Percentiles rank a stretch among this genome's conserved stretches.
These are phyloP conservation scores for Tylopilus felleus DNA, from an alignment of 768 basidiomycete species.

Conservation along the genomic window DNA sequence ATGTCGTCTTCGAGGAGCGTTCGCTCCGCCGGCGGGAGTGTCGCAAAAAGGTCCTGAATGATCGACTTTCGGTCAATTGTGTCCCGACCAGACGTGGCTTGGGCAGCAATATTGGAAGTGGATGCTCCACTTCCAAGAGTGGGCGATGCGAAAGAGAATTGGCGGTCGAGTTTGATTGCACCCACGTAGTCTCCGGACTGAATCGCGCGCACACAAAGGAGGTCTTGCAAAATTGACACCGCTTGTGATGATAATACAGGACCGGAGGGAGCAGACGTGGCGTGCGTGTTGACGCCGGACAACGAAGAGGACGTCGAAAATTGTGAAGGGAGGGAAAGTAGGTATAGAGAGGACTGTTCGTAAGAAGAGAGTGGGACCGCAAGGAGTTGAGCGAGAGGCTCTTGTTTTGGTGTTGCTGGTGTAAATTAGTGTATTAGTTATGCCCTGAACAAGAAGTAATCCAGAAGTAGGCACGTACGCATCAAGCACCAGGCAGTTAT, in stretches of 20 bases:
- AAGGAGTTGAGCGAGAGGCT: constrained; percentile 59
- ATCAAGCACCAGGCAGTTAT: constrained; percentile 66
- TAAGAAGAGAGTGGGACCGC: constrained; percentile 61
- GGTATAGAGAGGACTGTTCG: constrained; percentile 58
- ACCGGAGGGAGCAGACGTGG: background rate
- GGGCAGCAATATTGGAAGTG: constrained; percentile 20
- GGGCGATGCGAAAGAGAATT: constrained; percentile 48
- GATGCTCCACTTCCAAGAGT: constrained; percentile 10
- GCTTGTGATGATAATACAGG: constrained; percentile 41
- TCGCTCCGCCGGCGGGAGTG: constrained; percentile 62
- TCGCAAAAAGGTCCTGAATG: constrained; percentile 64
- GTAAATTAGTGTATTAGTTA: background rate
- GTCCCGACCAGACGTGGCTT: constrained; percentile 28
- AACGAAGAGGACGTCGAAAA: constrained; percentile 31
- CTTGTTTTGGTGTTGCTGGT: constrained; percentile 56
- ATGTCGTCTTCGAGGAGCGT: constrained; percentile 59
- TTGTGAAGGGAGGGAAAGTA: constrained; percentile 52
- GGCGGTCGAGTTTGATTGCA: constrained; percentile 74
- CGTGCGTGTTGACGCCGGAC: constrained; percentile 3
- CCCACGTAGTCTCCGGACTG: constrained; percentile 65
- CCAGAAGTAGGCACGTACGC: constrained; percentile 45
- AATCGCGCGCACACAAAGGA: constrained; percentile 75
- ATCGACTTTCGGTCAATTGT: constrained; percentile 55
- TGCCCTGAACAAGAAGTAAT: background rate
- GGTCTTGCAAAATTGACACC: constrained; percentile 63